phyloP scores from a whole-genome alignment of 2,329 filamentous ascomycete genomes.

The Hymenoscyphus albidus region DNA sequence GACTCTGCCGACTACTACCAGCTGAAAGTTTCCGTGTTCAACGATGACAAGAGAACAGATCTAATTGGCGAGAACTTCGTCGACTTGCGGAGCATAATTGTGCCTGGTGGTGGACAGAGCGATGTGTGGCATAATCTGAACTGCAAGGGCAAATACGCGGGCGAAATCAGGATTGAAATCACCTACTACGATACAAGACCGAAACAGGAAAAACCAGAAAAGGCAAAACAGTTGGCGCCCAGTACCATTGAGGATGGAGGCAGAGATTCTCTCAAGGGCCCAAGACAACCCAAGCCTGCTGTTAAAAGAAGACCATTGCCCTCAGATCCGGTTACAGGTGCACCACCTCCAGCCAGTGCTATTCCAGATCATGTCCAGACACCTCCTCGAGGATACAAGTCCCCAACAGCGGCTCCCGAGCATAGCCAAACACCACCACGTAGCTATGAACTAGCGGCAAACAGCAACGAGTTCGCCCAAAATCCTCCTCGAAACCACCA shows the following conservation, averaged over 20 bases:
- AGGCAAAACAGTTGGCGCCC: constrained; percentile 39
- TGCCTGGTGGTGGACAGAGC: constrained; percentile 84
- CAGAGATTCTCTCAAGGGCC: constrained; percentile 37
- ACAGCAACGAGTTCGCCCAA: constrained; percentile 40
- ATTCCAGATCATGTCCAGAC: constrained; percentile 39
- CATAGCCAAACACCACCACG: constrained; percentile 34
- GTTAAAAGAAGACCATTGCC: constrained; percentile 84
- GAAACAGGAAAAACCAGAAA: constrained; percentile 69
- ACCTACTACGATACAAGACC: constrained; percentile 92
- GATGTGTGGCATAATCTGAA: constrained; percentile 88
- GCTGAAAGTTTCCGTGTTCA: constrained; percentile 93
- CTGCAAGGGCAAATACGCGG: constrained; percentile 91
- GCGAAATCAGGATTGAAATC: constrained; percentile 89
- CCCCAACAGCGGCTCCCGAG: constrained; percentile 34
- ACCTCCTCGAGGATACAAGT: constrained; percentile 44
- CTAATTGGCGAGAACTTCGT: constrained; percentile 94
- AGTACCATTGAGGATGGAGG: constrained; percentile 32
- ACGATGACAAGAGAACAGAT: constrained; percentile 97
- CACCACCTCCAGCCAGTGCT: constrained; percentile 38
- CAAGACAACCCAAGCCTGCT: constrained; percentile 50
- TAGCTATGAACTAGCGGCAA: constrained; percentile 41
- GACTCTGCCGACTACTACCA: constrained; percentile 95
- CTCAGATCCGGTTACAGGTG: constrained; percentile 61
- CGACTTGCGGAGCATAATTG: constrained; percentile 74
- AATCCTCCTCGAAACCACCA: constrained; percentile 46